These are phyloP conservation scores for Cytospora paraplurivora DNA, from an alignment of 2,329 filamentous ascomycete species.

Conservation along the genomic window DNA sequence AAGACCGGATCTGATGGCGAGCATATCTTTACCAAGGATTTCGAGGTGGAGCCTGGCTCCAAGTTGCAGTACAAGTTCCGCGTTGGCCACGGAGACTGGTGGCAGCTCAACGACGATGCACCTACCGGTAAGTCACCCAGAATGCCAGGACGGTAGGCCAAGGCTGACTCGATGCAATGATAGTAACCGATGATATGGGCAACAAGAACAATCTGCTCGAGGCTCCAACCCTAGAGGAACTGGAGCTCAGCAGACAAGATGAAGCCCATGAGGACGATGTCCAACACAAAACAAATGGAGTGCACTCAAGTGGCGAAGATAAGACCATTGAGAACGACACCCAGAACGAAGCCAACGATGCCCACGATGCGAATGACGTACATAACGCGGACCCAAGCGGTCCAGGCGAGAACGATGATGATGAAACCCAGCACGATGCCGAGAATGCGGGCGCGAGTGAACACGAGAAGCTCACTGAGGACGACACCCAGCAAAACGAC, in stretches of 20 bases:
- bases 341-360: background rate
- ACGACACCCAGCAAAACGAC: background rate
- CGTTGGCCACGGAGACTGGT: conserved; percentile 67
- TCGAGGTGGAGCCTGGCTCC: conserved; percentile 57
- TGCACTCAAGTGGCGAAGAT: background rate
- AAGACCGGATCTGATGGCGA: conserved; percentile 54
- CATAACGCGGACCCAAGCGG: conserved; percentile 1
- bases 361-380: background rate
- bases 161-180: conserved; percentile 34
- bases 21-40: conserved; percentile 58
- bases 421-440: conserved; percentile 1
- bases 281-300: background rate
- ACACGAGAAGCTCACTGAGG: background rate
- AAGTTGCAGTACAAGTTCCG: conserved; percentile 77
- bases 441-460: conserved; percentile 3
- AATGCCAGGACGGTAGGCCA: background rate
- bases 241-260: background rate
- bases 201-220: conserved; percentile 53
- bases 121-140: conserved; percentile 54
- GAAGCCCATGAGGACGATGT: too few relatives aligned
- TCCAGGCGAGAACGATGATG: background rate
- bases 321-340: conserved; percentile 3
- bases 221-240: conserved; percentile 31
- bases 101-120: conserved; percentile 65
- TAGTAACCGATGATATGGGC: conserved; percentile 47